phyloP scores from a whole-genome alignment of 495 filamentous ascomycete genomes.

The Penicillium manginii region DNA sequence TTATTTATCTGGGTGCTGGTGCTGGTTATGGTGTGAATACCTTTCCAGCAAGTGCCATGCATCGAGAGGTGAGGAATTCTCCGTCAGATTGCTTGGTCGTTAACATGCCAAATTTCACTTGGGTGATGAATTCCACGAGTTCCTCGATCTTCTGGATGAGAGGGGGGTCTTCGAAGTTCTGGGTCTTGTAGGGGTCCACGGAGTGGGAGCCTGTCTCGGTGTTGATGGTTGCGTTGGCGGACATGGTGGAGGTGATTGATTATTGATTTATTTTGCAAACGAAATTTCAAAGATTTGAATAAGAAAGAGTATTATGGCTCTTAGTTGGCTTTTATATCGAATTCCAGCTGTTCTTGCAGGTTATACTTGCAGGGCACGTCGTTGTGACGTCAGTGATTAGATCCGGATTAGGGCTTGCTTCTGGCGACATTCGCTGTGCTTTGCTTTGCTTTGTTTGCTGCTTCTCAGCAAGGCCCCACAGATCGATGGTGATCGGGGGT shows the following conservation, averaged over 20 bases:
- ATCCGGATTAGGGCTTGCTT: constrained; percentile 21
- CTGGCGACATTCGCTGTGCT: no score
- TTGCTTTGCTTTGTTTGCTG: neutral
- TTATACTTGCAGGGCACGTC: constrained; percentile 18
- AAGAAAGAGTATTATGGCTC: neutral
- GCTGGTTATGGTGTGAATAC: constrained; percentile 54
- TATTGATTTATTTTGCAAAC: neutral
- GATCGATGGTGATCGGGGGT: neutral
- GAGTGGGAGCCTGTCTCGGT: constrained; percentile 60
- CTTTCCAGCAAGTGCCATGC: constrained; percentile 89
- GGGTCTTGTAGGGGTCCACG: constrained; percentile 80
- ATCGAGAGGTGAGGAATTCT: constrained; percentile 74
- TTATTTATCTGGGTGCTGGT: no score
- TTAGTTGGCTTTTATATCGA: neutral
- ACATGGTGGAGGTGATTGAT: constrained; percentile 28
- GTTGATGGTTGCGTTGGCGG: constrained; percentile 52
- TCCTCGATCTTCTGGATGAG: constrained; percentile 81
- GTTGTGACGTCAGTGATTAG: constrained; percentile 37
- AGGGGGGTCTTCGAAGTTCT: constrained; percentile 65
- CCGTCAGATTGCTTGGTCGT: constrained; percentile 69
- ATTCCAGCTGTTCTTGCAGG: neutral
- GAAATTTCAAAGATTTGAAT: neutral
- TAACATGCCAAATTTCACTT: constrained; percentile 81
- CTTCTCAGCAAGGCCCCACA: neutral
- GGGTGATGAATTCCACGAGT: constrained; percentile 66